Evolutionary conservation across 1,284 basidiomycete species (phyloP), one percentile per base, ranked within the genome.

Genomic region (Phaffia rhodozyma): DNA sequence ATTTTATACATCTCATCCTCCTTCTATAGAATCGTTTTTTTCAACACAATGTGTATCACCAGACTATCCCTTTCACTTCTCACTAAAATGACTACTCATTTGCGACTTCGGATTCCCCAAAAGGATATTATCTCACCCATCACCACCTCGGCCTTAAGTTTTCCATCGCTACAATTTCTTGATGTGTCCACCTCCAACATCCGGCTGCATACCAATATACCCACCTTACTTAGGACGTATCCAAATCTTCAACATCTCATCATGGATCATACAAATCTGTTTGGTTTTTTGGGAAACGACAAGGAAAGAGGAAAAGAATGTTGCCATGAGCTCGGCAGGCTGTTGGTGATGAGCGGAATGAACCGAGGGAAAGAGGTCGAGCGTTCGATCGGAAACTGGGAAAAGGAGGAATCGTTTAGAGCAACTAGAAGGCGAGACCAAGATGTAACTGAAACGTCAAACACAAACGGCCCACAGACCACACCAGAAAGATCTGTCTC

Each of bases 101-200:
- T 78, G 0, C 70, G 76, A 23, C 67, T 78, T 30, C 68, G 74
- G 20, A 73, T 77, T 4, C 76, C 76, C 0, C 71, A 70, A 0
- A 68, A 75, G 32, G 75, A 77, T 60, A 64, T 77, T 21, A 72
- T 72, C 1, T 69, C 66, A 25, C 71, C 76, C 20, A 68, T 78
- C 52, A 69, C 72, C 21, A 68, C 68, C 47, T 38, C 57, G 32
- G 55, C 61, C 2, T 58, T 53, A 60, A 64, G 20, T 21, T 76
- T 77, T 64, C 76, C 76, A 0, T 63, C 68, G 1, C 66, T 77
- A 23, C 61, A 66, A 16, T 77, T 73, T 60, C 72, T 78, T 21
- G 76, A 78, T 66, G 70, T 78, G n/a, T 75, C 74, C 5, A 77
- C 76, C 5, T 74, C 76, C n/a, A 76, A 76, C 56, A 69, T 78